Conservation (phyloP, 177 flowering plant species). For the Vitis hybrid region DNA sequence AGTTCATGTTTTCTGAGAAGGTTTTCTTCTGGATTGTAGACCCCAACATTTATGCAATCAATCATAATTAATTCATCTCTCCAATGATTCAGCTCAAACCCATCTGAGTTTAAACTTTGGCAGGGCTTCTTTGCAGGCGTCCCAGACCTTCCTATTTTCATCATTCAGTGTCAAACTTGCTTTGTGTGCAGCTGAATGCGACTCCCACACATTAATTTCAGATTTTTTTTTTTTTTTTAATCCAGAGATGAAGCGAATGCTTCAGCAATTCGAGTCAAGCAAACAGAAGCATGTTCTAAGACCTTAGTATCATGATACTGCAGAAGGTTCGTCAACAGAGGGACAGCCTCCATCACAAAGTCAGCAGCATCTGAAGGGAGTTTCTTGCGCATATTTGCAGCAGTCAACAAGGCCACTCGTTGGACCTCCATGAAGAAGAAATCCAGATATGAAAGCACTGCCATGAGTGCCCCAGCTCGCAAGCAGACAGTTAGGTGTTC, state of each 20-base stretch:
- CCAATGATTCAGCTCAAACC: too few relatives aligned
- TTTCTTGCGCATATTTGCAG: conserved; percentile 99
- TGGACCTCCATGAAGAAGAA: conserved; percentile 97
- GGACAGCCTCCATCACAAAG: conserved; percentile 99
- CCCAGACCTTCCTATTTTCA: too few relatives aligned
- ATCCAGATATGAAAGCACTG: conserved; percentile 93
- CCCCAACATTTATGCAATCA: too few relatives aligned
- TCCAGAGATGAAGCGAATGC: conserved; percentile 89
- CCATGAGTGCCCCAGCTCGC: conserved; percentile 99
- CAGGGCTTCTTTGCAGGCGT: too few relatives aligned
- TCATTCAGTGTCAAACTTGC: too few relatives aligned
- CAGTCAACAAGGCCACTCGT: conserved; percentile 96
- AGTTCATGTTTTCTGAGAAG: too few relatives aligned
- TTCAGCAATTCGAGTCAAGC: conserved; percentile 96
- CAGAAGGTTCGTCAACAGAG: conserved; percentile 63
- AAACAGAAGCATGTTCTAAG: conserved; percentile 91
- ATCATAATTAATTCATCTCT: too few relatives aligned
- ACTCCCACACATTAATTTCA: too few relatives aligned
- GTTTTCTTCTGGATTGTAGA: too few relatives aligned
- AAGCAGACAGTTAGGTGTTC: conserved; percentile 98
- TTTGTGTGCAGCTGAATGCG: too few relatives aligned
- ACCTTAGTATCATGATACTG: conserved; percentile 97
- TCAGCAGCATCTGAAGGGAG: conserved; percentile 99
- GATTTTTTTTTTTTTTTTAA: conserved; percentile 16
- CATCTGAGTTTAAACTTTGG: too few relatives aligned